Conservation (phyloP, 2,329 filamentous ascomycete genomes). For the Ceratocystis colombiana region DNA sequence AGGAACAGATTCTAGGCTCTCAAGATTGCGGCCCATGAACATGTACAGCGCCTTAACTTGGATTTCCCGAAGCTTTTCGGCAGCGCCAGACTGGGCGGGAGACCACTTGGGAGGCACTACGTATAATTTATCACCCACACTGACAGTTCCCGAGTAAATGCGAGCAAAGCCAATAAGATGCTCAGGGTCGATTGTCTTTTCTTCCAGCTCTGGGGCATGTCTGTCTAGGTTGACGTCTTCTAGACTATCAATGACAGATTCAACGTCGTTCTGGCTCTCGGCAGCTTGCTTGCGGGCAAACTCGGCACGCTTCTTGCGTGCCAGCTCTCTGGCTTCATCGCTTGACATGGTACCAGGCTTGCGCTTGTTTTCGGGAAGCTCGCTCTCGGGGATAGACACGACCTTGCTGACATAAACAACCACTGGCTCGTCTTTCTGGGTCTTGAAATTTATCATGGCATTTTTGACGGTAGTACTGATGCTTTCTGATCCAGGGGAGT, state of each 20-base stretch:
- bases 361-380: slow-evolving; percentile 77
- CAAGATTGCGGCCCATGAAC: slow-evolving; percentile 85
- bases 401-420: slow-evolving; percentile 98
- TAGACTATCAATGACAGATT: slow-evolving; percentile 19
- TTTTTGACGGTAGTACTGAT: slow-evolving; percentile 60
- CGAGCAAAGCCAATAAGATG: slow-evolving; percentile 90
- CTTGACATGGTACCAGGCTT: slow-evolving; percentile 62
- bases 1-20: slow-evolving; percentile 71
- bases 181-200: slow-evolving; percentile 61
- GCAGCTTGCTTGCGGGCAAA: slow-evolving; percentile 68
- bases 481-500: slow-evolving; percentile 64
- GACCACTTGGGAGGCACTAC: slow-evolving; percentile 90
- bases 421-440: slow-evolving; percentile 59
- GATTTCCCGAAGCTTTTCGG: slow-evolving; percentile 68
- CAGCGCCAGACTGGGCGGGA: slow-evolving; percentile 61
- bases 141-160: slow-evolving; percentile 82
- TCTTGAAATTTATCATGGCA: slow-evolving; percentile 76
- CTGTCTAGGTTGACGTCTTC: slow-evolving; percentile 46
- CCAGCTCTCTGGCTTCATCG: slow-evolving; percentile 82
- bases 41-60: slow-evolving; percentile 84
- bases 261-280: slow-evolving; percentile 35
- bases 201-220: slow-evolving; percentile 38
- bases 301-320: slow-evolving; percentile 78
- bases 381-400: slow-evolving; percentile 88
- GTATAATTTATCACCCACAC: slow-evolving; percentile 82